phyloP scores from a whole-genome alignment of 228 moss, liverwort and hornwort species.

The Sphagnum fallax region DNA sequence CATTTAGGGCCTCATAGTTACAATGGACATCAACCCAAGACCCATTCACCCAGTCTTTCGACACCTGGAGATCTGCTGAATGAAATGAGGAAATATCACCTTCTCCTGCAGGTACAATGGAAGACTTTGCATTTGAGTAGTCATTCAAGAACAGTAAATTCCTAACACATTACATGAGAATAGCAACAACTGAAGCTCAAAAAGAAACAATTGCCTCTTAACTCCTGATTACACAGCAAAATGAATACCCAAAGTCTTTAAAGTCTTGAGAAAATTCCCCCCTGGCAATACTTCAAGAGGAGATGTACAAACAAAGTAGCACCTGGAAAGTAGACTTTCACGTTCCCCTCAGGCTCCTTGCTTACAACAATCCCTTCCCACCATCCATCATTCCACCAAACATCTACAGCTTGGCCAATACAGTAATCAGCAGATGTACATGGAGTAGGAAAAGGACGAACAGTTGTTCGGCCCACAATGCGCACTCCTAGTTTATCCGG shows the following conservation, averaged over 20 bases:
- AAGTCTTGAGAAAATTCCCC: no score
- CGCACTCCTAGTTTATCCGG: conserved; percentile 54
- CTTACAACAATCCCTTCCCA: conserved; percentile 56
- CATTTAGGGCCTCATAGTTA: conserved; percentile 42
- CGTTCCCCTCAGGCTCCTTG: conserved; percentile 47
- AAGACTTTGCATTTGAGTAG: not conserved
- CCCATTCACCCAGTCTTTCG: conserved; percentile 63
- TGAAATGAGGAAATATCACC: conserved; percentile 46
- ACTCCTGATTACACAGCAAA: not conserved
- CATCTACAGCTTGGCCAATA: conserved; percentile 65
- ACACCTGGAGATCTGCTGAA: conserved; percentile 34
- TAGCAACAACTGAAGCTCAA: not conserved
- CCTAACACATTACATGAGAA: not conserved
- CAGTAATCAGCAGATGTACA: conserved; percentile 21
- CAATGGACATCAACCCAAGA: conserved; percentile 49
- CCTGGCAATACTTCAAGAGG: no score
- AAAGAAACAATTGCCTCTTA: not conserved
- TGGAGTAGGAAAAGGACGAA: conserved; percentile 51
- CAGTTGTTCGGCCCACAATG: conserved; percentile 50
- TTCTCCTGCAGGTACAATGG: conserved; percentile 24
- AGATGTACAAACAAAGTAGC: conserved; percentile 10
- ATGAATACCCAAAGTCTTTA: not conserved
- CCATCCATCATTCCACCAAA: conserved; percentile 87
- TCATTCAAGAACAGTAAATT: not conserved
- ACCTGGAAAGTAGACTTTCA: conserved; percentile 43